These are phyloP conservation scores for Raddia distichophylla DNA, from an alignment of 176 grass and related monocot genomes.

Conservation along the genomic window DNA sequence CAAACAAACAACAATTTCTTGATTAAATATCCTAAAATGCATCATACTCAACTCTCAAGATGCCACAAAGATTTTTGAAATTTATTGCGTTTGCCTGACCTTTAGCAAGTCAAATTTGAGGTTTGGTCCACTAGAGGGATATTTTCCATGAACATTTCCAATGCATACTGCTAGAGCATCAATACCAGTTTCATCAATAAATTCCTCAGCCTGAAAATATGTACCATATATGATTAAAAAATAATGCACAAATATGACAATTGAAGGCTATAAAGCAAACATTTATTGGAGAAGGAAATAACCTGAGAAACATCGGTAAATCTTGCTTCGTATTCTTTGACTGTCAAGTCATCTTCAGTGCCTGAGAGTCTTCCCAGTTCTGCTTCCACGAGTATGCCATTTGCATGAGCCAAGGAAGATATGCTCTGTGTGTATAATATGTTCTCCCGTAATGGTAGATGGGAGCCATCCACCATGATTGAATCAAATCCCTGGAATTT, in stretches of 20 bases:
- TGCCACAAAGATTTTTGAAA: not conserved
- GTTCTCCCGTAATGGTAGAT: conserved; percentile 74
- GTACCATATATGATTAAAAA: conserved; percentile 28
- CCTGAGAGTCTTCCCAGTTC: conserved; percentile 91
- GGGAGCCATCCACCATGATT: conserved; percentile 91
- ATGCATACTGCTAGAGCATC: conserved; percentile 95
- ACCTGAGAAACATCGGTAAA: conserved; percentile 86
- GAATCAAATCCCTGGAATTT: conserved; percentile 92
- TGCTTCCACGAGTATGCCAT: conserved; percentile 88
- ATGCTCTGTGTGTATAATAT: conserved; percentile 68
- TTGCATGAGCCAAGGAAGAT: conserved; percentile 64
- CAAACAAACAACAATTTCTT: not conserved
- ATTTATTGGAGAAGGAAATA: conserved; percentile 38
- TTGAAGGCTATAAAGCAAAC: conserved; percentile 23
- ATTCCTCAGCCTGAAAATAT: conserved; percentile 73
- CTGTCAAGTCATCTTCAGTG: conserved; percentile 87
- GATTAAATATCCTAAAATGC: not conserved
- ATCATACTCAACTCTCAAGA: not conserved
- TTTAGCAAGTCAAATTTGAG: conserved; percentile 87
- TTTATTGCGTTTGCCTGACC: conserved; percentile 53
- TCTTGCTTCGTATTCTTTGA: conserved; percentile 85
- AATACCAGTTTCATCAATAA: conserved; percentile 81
- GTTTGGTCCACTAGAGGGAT: conserved; percentile 72
- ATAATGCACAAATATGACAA: conserved; percentile 32
- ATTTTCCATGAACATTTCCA: conserved; percentile 94